Percentiles rank a stretch among this genome's conserved stretches.
Evolutionary conservation across 352 stramenopile species (phyloP).

Genomic region (Phytophthora colocasiae): DNA sequence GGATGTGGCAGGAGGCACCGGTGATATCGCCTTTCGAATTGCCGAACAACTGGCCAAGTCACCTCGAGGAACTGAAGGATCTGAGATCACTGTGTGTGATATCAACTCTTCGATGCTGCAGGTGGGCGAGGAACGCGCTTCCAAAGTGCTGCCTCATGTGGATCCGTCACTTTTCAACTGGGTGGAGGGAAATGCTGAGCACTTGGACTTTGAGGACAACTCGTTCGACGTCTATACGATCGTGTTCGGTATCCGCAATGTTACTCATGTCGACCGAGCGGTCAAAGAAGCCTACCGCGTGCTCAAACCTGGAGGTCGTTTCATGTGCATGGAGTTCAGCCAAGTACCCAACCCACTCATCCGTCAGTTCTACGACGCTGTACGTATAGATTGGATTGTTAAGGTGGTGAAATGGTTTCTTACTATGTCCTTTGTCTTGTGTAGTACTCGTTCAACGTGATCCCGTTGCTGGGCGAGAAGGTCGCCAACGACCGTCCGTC

Average conservation of each 20-base stretch:
- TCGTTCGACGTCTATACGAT: conserved; percentile 99
- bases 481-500: conserved; percentile 96
- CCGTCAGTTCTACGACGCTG: conserved; percentile 93
- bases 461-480: conserved; percentile 94
- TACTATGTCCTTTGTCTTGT: conserved; percentile 3
- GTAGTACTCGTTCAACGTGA: conserved; percentile 98
- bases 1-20: conserved; percentile 98
- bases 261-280: conserved; percentile 97
- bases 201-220: conserved; percentile 94
- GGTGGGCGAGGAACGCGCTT: conserved; percentile 92
- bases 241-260: conserved; percentile 99
- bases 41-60: conserved; percentile 71
- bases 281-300: conserved; percentile 96
- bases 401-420: not conserved
- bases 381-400: conserved; percentile 37
- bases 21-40: conserved; percentile 99
- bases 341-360: conserved; percentile 95
- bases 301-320: conserved; percentile 95
- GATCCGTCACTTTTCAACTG: conserved; percentile 82
- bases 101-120: conserved; percentile 99
- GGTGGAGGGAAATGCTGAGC: conserved; percentile 96
- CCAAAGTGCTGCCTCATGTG: conserved; percentile 69
- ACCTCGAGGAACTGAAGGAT: conserved; percentile 40
- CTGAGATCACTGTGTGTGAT: conserved; percentile 97
- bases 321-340: conserved; percentile 99